phyloP scores from a whole-genome alignment of 441 rosid species.

The Raphanus hybrid region DNA sequence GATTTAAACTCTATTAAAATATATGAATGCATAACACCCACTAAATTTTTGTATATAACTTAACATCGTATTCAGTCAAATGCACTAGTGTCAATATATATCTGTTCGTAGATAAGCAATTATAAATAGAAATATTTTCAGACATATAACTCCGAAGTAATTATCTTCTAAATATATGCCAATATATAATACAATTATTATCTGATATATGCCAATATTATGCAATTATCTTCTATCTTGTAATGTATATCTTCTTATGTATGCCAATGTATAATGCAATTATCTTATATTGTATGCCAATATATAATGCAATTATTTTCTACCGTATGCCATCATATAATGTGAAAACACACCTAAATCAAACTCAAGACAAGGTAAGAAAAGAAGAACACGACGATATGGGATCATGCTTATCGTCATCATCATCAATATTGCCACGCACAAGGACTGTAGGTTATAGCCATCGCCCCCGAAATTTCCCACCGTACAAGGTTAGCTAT shows the following conservation, averaged over 20 bases:
- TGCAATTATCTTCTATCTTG: too few relatives aligned
- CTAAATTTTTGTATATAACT: not conserved
- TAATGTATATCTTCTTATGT: too few relatives aligned
- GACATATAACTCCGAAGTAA: not conserved
- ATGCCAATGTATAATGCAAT: not conserved
- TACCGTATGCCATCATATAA: not conserved
- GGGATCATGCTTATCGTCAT: not conserved
- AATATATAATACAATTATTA: too few relatives aligned
- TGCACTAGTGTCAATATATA: not conserved
- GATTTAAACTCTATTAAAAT: too few relatives aligned
- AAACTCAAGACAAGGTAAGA: not conserved
- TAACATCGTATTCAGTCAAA: not conserved
- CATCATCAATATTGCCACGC: not conserved
- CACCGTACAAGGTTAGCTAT: too few relatives aligned
- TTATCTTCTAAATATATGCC: not conserved
- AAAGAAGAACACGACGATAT: not conserved
- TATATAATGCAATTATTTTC: not conserved
- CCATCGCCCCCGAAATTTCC: not conserved
- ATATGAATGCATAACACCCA: too few relatives aligned
- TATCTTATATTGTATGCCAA: too few relatives aligned
- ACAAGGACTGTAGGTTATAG: constrained; percentile 8
- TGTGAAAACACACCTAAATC: not conserved
- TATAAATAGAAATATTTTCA: not conserved
- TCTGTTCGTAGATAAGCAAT: not conserved
- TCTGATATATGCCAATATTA: too few relatives aligned